A percentile compares a stretch with the other conserved stretches of the same genome.
phyloP scores from a whole-genome alignment of 345 rosid species.

The Schrenkiella parvula region DNA sequence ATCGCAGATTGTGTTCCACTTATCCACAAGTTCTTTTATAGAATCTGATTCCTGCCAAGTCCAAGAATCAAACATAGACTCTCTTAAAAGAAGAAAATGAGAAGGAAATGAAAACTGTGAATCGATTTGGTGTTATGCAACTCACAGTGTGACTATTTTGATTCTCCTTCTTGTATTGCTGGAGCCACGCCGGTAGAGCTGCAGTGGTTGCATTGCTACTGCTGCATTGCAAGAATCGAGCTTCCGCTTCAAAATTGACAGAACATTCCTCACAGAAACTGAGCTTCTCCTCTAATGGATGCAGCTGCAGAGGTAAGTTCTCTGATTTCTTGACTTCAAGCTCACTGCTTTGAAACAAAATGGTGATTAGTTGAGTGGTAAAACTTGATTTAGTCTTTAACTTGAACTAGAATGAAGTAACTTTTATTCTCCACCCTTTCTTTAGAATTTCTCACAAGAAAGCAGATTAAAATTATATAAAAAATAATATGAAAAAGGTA shows the following conservation, averaged over 20 bases:
- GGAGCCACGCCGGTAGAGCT: conserved; percentile 86
- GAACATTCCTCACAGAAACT: conserved; percentile 52
- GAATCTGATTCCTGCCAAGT: conserved; percentile 46
- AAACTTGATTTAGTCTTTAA: neutral
- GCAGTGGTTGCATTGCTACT: conserved; percentile 36
- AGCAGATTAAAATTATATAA: neutral
- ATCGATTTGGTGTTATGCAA: neutral
- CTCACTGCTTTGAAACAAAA: conserved; percentile 16
- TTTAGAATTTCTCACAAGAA: conserved; percentile 1
- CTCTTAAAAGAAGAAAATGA: neutral
- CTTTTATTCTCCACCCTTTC: neutral
- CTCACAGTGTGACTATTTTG: conserved; percentile 34
- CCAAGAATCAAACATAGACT: conserved; percentile 9
- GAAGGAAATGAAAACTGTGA: neutral
- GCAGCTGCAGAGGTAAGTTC: conserved; percentile 37
- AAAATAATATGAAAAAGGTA: conserved; percentile 6
- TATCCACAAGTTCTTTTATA: conserved; percentile 51
- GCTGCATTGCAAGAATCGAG: conserved; percentile 33
- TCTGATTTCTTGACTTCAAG: conserved; percentile 40
- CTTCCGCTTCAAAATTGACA: conserved; percentile 44
- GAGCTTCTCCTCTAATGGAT: conserved; percentile 34
- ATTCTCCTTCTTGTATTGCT: conserved; percentile 57
- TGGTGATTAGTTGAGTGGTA: neutral
- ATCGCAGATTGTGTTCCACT: conserved; percentile 57
- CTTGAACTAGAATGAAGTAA: neutral